A percentile compares a stretch with the other conserved stretches of the same genome.
Conservation (phyloP, 2,329 filamentous ascomycete species). For the Aspergillus tamarii region DNA sequence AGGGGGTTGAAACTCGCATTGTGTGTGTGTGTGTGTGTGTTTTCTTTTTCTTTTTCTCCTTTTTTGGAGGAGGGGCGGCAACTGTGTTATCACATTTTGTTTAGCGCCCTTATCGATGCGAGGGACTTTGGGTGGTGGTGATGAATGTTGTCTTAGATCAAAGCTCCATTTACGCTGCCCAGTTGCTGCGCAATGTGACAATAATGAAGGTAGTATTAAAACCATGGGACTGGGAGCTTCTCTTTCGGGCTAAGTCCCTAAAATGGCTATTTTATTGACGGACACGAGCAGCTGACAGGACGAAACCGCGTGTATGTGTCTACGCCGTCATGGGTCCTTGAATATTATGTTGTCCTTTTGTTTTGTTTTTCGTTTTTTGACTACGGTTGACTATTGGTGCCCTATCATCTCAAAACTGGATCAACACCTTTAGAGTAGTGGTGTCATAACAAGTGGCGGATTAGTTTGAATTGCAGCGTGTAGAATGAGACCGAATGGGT, state of each 20-base stretch:
- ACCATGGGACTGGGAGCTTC: constrained; percentile 3
- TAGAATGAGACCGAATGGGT: constrained; percentile 9
- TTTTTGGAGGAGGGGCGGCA: no score
- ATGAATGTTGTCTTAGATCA: constrained; percentile 13
- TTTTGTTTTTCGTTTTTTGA: neutral
- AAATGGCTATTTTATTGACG: constrained; percentile 5
- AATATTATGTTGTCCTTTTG: neutral
- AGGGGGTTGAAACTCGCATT: constrained; percentile 4
- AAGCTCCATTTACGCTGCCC: constrained; percentile 5
- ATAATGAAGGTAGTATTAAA: constrained; percentile 2
- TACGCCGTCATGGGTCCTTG: constrained; percentile 12
- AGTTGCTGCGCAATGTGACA: constrained; percentile 3
- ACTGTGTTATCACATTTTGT: constrained; percentile 3
- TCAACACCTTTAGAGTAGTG: constrained; percentile 8
- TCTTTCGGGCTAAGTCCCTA: neutral
- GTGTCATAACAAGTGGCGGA: constrained; percentile 5
- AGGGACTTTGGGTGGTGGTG: constrained; percentile 15
- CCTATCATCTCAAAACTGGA: constrained; percentile 12
- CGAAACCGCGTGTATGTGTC: constrained; percentile 1
- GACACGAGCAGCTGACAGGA: constrained; percentile 10
- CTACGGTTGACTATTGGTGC: constrained; percentile 1
- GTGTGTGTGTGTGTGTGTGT: neutral
- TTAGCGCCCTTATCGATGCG: constrained; percentile 17
- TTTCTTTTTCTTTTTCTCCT: neutral
- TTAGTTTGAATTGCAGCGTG: constrained; percentile 11